Base-by-base conservation (phyloP, 2,329 filamentous ascomycete species). In the Lasiodiplodia citricola region DNA sequence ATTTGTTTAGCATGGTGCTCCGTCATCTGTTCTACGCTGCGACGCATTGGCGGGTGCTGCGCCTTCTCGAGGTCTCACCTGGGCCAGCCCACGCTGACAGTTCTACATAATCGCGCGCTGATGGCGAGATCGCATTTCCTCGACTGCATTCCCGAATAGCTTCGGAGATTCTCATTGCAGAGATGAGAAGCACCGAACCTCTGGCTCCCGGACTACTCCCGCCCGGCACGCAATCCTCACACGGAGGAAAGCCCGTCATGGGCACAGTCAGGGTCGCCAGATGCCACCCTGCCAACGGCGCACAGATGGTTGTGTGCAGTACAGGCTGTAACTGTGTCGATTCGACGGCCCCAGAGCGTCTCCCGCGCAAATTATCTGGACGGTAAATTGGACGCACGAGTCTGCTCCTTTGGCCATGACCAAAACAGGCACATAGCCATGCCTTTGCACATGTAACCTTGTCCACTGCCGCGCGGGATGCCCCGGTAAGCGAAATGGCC, bases 401-500 rank as follows among this genome's bases (percentile, higher is more conserved):
- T 35, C 60, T 64, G 18, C 44, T 64, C 44, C 37, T 64, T 28
- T 64, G 60, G 44, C 47, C 31, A 21, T n/a, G 25, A 50, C 47
- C 60, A 50, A 64, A 64, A 52, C 37, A 52, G 60, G 41, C 51
- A 28, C 60, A 37, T 31, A 28, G 37, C 47, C 44, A 64, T 21
- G 58, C 41, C 41, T n/a, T 25, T 47, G 44, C 44, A 47, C 44
- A 35, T 51, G 38, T 51, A 51, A 51, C 44, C 16, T 35, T 37
- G 44, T 10, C 58, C 58, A 47, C 57, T 18, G 28, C 60, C 8
- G 60, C 31, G 47, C 60, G 60, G 60, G 47, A 52, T 64, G 60
- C 28, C 47, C 60, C 60, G 60, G 60, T 64, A 64, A 64, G 60
- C 60, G 60, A 64, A 64, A 64, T 64, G 47, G 60, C 44, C 31